Evolutionary conservation across 73 alveolate species (phyloP).

Genomic region (Tetrahymena borealis): DNA sequence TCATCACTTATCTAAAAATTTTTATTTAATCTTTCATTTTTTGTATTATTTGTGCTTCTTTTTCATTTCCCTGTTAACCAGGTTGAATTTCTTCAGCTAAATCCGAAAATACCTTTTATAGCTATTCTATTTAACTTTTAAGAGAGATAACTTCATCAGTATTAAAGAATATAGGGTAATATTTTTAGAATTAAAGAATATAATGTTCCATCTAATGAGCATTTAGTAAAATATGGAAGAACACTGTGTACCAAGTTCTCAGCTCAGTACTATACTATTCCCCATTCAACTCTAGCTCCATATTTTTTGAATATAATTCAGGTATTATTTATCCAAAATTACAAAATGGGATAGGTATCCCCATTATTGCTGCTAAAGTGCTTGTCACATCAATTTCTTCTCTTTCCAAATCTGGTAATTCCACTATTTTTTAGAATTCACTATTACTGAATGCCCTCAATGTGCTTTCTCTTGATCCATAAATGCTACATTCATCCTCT

Average conservation of each 20-base stretch:
- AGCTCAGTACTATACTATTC: background rate
- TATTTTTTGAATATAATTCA: background rate
- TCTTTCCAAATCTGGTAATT: background rate
- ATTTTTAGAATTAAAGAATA: background rate
- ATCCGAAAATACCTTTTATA: background rate
- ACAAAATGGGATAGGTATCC: background rate
- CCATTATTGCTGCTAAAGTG: background rate
- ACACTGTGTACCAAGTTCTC: background rate
- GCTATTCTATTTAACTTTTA: background rate
- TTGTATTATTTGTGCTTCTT: background rate
- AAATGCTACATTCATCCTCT: background rate
- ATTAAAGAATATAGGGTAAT: background rate
- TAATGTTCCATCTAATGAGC: background rate
- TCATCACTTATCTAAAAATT: background rate
- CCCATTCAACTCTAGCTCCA: background rate
- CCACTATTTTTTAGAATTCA: background rate
- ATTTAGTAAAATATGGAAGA: background rate
- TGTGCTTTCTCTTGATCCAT: background rate
- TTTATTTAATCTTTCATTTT: background rate
- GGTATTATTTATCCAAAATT: background rate
- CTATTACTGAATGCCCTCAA: background rate
- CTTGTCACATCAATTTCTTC: background rate
- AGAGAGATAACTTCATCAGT: background rate
- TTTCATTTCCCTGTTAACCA: background rate
- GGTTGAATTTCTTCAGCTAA: background rate